These are phyloP conservation scores for Avena insularis DNA, from an alignment of 176 grass and related monocot genomes.

Conservation along the genomic window DNA sequence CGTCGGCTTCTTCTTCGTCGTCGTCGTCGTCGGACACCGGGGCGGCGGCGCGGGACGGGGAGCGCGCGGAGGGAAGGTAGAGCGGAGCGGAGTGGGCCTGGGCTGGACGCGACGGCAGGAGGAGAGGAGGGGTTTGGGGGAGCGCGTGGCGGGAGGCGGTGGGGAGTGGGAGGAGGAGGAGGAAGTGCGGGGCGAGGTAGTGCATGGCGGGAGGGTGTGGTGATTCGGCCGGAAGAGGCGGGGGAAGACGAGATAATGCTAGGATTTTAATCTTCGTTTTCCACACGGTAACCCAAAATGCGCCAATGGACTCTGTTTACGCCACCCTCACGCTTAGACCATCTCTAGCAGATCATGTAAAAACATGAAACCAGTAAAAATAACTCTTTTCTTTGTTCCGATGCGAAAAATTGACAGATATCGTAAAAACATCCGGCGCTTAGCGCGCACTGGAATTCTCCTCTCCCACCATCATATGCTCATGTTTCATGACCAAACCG, in stretches of 20 bases:
- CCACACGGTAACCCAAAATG: neutral
- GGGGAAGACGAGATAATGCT: conserved; percentile 57
- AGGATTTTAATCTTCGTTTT: conserved; percentile 39
- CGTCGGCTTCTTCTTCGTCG: conserved; percentile 58
- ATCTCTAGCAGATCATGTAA: too few relatives aligned
- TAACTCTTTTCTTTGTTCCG: too few relatives aligned
- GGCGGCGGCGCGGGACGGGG: conserved; percentile 48
- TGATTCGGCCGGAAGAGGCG: conserved; percentile 34
- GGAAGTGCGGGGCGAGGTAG: conserved; percentile 51
- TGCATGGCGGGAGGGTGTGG: conserved; percentile 49
- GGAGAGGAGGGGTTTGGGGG: conserved; percentile 22
- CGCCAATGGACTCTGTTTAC: neutral
- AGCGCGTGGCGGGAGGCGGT: conserved; percentile 46
- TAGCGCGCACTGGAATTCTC: too few relatives aligned
- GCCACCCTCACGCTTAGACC: neutral
- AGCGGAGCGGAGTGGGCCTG: neutral
- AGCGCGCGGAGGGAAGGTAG: conserved; percentile 42
- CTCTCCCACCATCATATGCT: too few relatives aligned
- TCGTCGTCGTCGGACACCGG: conserved; percentile 59
- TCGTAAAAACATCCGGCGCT: too few relatives aligned
- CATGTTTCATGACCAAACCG: too few relatives aligned
- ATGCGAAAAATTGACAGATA: too few relatives aligned
- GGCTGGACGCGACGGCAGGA: conserved; percentile 5
- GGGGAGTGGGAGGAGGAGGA: conserved; percentile 49
- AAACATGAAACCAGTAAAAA: too few relatives aligned